Percentiles rank a stretch among this genome's conserved stretches.
phyloP scores from a whole-genome alignment of 257 asterid species.

The Gentiana macrophylla region DNA sequence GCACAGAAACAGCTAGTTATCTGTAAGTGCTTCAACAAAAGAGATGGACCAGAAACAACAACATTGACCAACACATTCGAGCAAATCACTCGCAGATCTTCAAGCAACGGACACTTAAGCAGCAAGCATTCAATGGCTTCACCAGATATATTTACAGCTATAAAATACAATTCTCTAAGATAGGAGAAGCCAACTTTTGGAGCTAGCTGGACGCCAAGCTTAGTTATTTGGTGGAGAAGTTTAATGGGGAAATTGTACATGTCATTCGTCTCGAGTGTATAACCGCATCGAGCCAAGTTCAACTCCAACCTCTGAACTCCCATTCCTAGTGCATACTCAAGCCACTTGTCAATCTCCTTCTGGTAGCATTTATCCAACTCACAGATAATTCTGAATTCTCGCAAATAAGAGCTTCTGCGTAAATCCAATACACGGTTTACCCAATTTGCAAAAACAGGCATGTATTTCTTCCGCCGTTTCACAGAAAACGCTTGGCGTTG shows the following conservation, averaged over 20 bases:
- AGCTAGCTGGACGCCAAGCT: background rate
- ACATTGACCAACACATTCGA: conserved; percentile 26
- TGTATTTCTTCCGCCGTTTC: background rate
- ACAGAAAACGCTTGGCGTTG: background rate
- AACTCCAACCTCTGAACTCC: background rate
- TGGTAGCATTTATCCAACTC: background rate
- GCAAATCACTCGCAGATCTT: conserved; percentile 22
- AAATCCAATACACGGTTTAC: background rate
- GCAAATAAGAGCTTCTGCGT: background rate
- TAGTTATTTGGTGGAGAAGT: too few relatives aligned
- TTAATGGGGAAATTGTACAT: background rate
- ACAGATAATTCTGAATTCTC: background rate
- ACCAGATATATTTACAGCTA: conserved; percentile 28
- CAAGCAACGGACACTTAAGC: conserved; percentile 21
- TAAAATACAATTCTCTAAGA: conserved; percentile 26
- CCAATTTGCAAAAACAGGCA: background rate
- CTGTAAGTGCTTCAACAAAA: conserved; percentile 30
- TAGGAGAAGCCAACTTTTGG: conserved; percentile 7
- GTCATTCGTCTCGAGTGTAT: too few relatives aligned
- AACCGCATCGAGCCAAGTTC: background rate
- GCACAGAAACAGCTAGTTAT: conserved; percentile 19
- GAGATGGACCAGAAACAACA: conserved; percentile 21
- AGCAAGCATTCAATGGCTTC: conserved; percentile 23
- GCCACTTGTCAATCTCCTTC: conserved; percentile 4
- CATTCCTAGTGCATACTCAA: conserved; percentile 6